phyloP scores from a whole-genome alignment of 768 basidiomycete genomes.

The Suillus plorans region DNA sequence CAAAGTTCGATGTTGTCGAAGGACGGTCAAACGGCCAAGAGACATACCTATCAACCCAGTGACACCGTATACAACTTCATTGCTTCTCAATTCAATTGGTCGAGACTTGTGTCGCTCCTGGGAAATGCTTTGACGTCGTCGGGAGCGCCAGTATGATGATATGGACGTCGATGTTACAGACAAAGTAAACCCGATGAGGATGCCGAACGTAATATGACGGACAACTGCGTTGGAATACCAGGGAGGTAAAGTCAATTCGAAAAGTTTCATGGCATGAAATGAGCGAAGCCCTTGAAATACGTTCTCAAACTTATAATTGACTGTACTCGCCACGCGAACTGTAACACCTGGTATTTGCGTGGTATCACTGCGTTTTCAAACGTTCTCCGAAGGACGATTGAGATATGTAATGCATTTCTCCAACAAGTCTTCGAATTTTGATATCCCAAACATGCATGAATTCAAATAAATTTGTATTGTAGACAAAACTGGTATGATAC shows the following conservation, averaged over 20 bases:
- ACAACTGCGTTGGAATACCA: slow-evolving; percentile 24
- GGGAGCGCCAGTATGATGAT: slow-evolving; percentile 49
- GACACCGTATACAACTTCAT: slow-evolving; percentile 80
- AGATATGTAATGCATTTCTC: no score
- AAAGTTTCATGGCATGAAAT: slow-evolving; percentile 14
- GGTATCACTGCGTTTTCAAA: neutral
- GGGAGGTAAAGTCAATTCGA: slow-evolving; percentile 18
- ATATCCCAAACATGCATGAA: neutral
- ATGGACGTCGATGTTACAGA: slow-evolving; percentile 72
- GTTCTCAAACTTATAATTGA: neutral
- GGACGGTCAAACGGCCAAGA: neutral
- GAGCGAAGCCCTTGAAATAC: neutral
- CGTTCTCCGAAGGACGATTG: no score
- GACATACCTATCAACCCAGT: slow-evolving; percentile 79
- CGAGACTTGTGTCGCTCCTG: slow-evolving; percentile 37
- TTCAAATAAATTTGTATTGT: neutral
- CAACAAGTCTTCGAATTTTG: neutral
- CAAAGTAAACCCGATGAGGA: slow-evolving; percentile 75
- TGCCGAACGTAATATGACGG: slow-evolving; percentile 44
- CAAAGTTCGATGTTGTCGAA: neutral
- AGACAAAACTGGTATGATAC: neutral
- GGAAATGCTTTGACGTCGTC: slow-evolving; percentile 43
- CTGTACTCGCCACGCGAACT: neutral
- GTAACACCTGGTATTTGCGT: neutral
- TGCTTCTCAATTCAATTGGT: slow-evolving; percentile 71